Conservation (phyloP, 208 protist genomes). For the Leishmania aethiopica region DNA sequence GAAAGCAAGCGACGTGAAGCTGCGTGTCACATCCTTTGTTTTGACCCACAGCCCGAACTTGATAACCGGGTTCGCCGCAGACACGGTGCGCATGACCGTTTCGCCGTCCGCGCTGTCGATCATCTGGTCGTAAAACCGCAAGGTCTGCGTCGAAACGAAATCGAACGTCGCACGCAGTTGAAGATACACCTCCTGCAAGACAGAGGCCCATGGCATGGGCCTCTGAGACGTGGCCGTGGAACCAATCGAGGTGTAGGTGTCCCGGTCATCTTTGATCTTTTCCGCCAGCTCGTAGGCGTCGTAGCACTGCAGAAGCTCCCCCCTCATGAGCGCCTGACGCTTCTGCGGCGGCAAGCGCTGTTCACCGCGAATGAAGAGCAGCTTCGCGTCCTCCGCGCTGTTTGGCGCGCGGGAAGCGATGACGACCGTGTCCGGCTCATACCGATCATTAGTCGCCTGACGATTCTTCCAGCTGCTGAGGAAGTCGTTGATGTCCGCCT, state of each 20-base stretch:
- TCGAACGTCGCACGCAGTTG: constrained; percentile 80
- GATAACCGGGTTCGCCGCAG: constrained; percentile 53
- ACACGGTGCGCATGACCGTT: constrained; percentile 63
- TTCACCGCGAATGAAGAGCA: constrained; percentile 65
- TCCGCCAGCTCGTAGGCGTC: constrained; percentile 76
- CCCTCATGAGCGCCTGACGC: constrained; percentile 48
- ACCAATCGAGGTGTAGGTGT: constrained; percentile 23
- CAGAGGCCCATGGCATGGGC: constrained; percentile 23
- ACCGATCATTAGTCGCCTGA: constrained; percentile 30
- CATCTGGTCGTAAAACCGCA: constrained; percentile 84
- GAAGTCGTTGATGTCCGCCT: constrained; percentile 91
- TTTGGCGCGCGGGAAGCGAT: constrained; percentile 17
- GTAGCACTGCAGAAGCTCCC: constrained; percentile 69
- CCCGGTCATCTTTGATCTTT: constrained; percentile 63
- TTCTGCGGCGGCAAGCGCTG: constrained; percentile 48
- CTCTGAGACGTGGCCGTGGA: constrained; percentile 7
- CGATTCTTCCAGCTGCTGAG: constrained; percentile 82
- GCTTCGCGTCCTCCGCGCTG: constrained; percentile 4
- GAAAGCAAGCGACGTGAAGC: constrained; percentile 81
- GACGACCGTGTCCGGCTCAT: constrained; percentile 39
- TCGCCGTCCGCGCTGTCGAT: constrained; percentile 82
- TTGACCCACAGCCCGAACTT: constrained; percentile 93
- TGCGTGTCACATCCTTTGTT: constrained; percentile 84
- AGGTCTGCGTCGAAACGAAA: constrained; percentile 64
- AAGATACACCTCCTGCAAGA: constrained; percentile 57